Evolutionary conservation across 345 rosid genomes (phyloP), one percentile per base, ranked within the genome.

Genomic region (Pistacia atlantica): DNA sequence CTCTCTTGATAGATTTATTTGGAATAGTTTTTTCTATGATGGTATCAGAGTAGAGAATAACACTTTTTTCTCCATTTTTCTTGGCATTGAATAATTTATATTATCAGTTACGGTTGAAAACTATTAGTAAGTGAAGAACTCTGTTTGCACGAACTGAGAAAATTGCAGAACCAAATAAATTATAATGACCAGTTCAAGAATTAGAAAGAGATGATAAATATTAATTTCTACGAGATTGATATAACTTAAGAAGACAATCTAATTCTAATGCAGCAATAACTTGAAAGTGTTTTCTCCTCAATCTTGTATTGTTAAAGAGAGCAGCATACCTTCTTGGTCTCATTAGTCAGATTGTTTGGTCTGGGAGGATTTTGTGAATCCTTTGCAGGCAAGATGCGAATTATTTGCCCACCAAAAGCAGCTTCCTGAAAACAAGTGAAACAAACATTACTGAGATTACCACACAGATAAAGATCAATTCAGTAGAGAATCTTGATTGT

Each of bases 361-460:
- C 22, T 67, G 20, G 20, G 51, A 52, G 28, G 25, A 28, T 35
- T 10, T 10, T 64, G 11, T 1, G 45, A 51, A 35, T 62, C 65
- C 77, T 65, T 65, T 63, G 72, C 72, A 16, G 81, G 79, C 59
- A 67, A 56, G 20, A 78, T 25, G 18, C 70, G 74, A 66, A 78
- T 78, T 33, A 46, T 70, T 65, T 81, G 65, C 72, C 75, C 78
- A 20, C 55, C 82, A 65, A 84, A 48, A 18, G 17, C 12, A 68
- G 83, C 87, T 72, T 78, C 72, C 87, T 84, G 35, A 69, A 52
- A 66, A 65, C 61, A 64, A 37, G 65, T 31, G 16, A 18, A 37
- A 17, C 59, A 48, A 63, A 9, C 18, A 42, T 42, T 8, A 6
- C 12, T 13, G 22, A 9, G 49, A 57, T 57, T 17, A 42, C 16